A percentile compares a stretch with the other conserved stretches of the same genome.
Conservation (phyloP, 2,329 filamentous ascomycete species). For the Aspergillus fumigatiaffinis region DNA sequence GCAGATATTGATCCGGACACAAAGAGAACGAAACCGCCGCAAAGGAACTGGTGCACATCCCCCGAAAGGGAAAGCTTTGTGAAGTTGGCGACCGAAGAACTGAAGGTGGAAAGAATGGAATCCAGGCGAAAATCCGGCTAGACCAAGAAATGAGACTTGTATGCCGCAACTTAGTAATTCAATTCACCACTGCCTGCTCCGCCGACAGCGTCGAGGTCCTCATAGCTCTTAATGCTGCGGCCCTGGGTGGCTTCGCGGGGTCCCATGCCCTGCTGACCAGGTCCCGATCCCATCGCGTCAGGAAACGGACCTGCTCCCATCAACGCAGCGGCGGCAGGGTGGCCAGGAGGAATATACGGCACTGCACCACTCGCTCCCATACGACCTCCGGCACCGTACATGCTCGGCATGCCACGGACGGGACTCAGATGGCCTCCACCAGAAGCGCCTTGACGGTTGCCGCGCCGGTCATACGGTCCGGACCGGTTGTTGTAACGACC, state of each 20-base stretch:
- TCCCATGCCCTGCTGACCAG: constrained; percentile 68
- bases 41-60: not conserved
- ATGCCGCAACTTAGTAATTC: constrained; percentile 64
- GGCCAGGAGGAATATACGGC: constrained; percentile 37
- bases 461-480: constrained; percentile 71
- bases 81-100: not conserved
- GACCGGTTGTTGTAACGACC: constrained; percentile 59
- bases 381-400: constrained; percentile 33
- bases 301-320: constrained; percentile 43
- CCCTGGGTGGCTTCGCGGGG: constrained; percentile 90
- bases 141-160: not conserved
- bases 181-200: constrained; percentile 74
- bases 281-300: constrained; percentile 55
- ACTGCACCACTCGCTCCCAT: constrained; percentile 27
- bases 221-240: constrained; percentile 91
- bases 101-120: not conserved
- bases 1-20: not conserved
- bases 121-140: not conserved
- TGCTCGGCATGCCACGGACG: constrained; percentile 32
- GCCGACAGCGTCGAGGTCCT: constrained; percentile 86
- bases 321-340: constrained; percentile 37
- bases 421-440: constrained; percentile 48
- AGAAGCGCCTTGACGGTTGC: constrained; percentile 52
- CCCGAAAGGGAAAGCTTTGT: not conserved
- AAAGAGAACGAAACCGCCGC: not conserved